Evolutionary conservation across 352 stramenopile genomes (phyloP).

Genomic region (Thalassiosira hispida): DNA sequence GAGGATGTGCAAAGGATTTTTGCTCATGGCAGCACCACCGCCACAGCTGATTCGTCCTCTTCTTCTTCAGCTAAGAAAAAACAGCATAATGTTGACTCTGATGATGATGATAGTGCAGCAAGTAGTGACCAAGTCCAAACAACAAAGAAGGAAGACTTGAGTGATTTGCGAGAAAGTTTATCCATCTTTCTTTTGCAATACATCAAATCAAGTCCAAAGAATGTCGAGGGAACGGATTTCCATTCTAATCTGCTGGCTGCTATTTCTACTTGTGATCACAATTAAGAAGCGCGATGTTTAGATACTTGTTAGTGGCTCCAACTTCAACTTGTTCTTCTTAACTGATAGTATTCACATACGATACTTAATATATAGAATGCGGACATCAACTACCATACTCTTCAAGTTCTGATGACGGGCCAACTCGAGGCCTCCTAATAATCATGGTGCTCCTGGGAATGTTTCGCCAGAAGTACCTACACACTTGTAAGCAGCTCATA

Average conservation of each 20-base stretch:
- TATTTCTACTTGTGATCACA: conserved; percentile 73
- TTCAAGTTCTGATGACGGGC: too few relatives aligned
- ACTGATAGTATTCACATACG: too few relatives aligned
- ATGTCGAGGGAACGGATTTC: conserved; percentile 75
- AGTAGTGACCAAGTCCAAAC: conserved; percentile 17
- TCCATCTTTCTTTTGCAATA: conserved; percentile 82
- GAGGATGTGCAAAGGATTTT: conserved; percentile 62
- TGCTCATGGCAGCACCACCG: conserved; percentile 22
- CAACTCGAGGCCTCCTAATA: too few relatives aligned
- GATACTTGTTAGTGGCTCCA: too few relatives aligned
- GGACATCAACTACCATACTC: too few relatives aligned
- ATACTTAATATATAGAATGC: too few relatives aligned
- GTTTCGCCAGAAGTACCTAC: too few relatives aligned
- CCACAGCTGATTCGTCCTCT: conserved; percentile 1
- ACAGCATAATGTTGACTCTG: conserved; percentile 34
- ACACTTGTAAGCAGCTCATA: too few relatives aligned
- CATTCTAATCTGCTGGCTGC: conserved; percentile 73
- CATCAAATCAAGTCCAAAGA: conserved; percentile 80
- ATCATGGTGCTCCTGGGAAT: too few relatives aligned
- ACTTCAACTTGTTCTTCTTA: too few relatives aligned
- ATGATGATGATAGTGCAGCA: conserved; percentile 49
- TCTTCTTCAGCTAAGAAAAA: conserved; percentile 30
- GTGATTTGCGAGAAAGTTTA: conserved; percentile 65
- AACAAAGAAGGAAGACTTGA: conserved; percentile 57
- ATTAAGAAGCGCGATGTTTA: too few relatives aligned